A percentile compares a stretch with the other conserved stretches of the same genome.
These are phyloP conservation scores for Chrysosphaeria jannelii DNA, from an alignment of 2,329 filamentous ascomycete genomes.

Conservation along the genomic window DNA sequence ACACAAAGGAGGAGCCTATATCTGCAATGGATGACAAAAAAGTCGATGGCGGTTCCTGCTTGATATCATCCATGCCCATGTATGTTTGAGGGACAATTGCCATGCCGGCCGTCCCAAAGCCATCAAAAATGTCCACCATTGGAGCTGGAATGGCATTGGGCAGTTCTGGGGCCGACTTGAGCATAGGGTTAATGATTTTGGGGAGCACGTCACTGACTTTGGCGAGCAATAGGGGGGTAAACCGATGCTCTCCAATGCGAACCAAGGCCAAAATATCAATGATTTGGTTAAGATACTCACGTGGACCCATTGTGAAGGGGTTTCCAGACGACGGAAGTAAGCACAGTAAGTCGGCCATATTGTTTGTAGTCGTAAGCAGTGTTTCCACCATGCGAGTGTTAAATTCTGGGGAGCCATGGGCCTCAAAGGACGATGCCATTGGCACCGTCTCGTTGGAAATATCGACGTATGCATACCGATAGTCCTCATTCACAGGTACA, in stretches of 20 bases:
- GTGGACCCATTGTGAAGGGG: slow-evolving; percentile 34
- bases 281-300: slow-evolving; percentile 42
- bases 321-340: slow-evolving; percentile 27
- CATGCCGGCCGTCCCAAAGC: slow-evolving; percentile 31
- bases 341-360: slow-evolving; percentile 42
- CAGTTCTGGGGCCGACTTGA: slow-evolving; percentile 26
- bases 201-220: slow-evolving; percentile 49
- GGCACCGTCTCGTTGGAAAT: slow-evolving; percentile 31
- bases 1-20: slow-evolving; percentile 19
- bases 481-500: slow-evolving; percentile 10
- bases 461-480: slow-evolving; percentile 26
- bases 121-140: slow-evolving; percentile 39
- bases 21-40: no score
- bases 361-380: slow-evolving; percentile 44
- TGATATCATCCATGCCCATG: slow-evolving; percentile 16
- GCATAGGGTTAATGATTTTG: slow-evolving; percentile 25
- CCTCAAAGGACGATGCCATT: slow-evolving; percentile 41
- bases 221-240: slow-evolving; percentile 43
- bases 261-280: slow-evolving; percentile 36
- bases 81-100: slow-evolving; percentile 20
- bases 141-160: slow-evolving; percentile 15
- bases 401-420: slow-evolving; percentile 42
- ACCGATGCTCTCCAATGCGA: slow-evolving; percentile 46
- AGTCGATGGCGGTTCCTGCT: slow-evolving; percentile 15
- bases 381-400: slow-evolving; percentile 54